Conservation (phyloP, 148 eudicot species). For the Arctostaphylos glauca region DNA sequence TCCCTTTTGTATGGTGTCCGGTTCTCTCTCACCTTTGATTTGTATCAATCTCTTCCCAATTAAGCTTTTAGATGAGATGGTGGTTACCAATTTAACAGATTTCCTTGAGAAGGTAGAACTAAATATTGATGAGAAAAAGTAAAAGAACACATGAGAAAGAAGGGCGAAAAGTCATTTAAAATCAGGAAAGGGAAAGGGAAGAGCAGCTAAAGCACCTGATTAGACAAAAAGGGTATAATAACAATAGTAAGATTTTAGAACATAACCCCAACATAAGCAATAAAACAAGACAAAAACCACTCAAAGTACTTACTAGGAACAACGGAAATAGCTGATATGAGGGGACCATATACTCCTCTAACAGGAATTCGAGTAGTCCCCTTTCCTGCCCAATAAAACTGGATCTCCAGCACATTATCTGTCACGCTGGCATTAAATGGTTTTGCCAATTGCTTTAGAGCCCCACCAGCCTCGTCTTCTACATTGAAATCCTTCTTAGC, state of each 20-base stretch:
- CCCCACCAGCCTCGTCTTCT: constrained; percentile 60
- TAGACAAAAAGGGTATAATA: not conserved
- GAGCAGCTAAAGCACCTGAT: not conserved
- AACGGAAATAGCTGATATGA: constrained; percentile 72
- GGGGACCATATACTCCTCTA: constrained; percentile 75
- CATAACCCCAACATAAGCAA: not conserved
- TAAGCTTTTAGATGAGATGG: not conserved
- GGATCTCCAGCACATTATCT: constrained; percentile 51
- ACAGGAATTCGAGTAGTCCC: constrained; percentile 75
- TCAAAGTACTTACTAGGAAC: constrained; percentile 42
- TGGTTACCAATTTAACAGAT: not conserved
- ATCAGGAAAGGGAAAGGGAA: not conserved
- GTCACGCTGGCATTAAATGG: constrained; percentile 47
- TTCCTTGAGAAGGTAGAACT: not conserved
- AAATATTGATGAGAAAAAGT: not conserved
- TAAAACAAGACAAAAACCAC: not conserved
- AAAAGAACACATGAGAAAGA: not conserved
- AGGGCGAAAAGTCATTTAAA: not conserved
- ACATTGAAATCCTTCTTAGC: constrained; percentile 61
- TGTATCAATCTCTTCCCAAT: not conserved
- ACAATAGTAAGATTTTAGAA: not conserved
- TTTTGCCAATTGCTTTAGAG: constrained; percentile 35
- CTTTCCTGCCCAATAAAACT: constrained; percentile 65
- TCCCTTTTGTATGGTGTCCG: too few species aligned
- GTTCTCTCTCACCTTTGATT: too few species aligned